Evolutionary conservation across 2,329 filamentous ascomycete genomes (phyloP), one percentile per base, ranked within the genome.

Genomic region (Cyphellophora europaea): DNA sequence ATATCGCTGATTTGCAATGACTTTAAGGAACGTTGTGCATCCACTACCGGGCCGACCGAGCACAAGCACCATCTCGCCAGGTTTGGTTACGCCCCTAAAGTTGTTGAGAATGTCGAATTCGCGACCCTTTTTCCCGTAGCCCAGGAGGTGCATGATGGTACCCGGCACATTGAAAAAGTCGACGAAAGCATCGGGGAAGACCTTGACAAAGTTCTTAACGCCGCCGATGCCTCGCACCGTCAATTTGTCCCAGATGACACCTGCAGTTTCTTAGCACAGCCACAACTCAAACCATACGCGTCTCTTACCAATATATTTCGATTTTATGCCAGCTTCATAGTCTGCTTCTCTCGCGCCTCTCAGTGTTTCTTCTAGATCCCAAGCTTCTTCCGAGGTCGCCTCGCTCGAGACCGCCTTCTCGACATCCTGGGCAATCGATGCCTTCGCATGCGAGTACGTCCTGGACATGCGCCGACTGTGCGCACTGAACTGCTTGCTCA

Each of bases 281-380:
- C n/a, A n/a, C n/a, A n/a, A n/a, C n/a, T n/a, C n/a, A n/a, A n/a
- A n/a, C n/a, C 62, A n/a, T n/a, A n/a, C n/a, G n/a, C n/a, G n/a
- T n/a, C n/a, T n/a, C n/a, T n/a, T n/a, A n/a, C 64, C 82, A 40
- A 87, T 81, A 48, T 81, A 77, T 64, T 93, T 93, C 4, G 77
- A 69, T 41, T 77, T 79, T 57, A 93, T 93, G 1, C 86, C 86
- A 5, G 82, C 82, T 42, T 81, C 76, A 41, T 73, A 70, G 51
- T 86, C 82, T 6, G 84, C 79, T 30, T 71, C 72, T 37, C 81
- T 69, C 36, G 77, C 77, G 3, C 84, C 83, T 29, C 82, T 74
- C 41, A 93, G 63, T 3, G 79, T 77, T 6, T 67, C 60, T 55
- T 93, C 83, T 23, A 94, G 66, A 53, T 93, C 79, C 57, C 91